Evolutionary conservation across 2,329 filamentous ascomycete genomes (phyloP), one percentile per base, ranked within the genome.

Genomic region (Cercospora citrullina): DNA sequence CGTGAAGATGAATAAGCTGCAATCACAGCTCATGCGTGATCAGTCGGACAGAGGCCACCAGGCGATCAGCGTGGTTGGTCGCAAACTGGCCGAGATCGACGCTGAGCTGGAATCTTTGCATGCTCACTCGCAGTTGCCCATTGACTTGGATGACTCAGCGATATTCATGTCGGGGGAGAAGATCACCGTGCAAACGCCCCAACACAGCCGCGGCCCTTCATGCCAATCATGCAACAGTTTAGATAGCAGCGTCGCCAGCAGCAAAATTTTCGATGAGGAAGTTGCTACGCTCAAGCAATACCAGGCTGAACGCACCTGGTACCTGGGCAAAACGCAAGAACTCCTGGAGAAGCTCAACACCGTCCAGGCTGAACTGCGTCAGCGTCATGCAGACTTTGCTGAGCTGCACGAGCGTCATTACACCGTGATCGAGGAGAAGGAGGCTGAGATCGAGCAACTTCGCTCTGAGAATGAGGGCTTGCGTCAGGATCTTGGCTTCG

Each of bases 381-480:
- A 74, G 33, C 76, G 78, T 39, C 75, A 77, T 60, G 72, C 73
- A 9, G 78, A 80, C 64, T 72, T 77, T 57, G 71, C 75, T 57
- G 66, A 77, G 39, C 65, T 78, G 30, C 75, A 79, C 66, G 75
- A 78, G 26, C 63, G 71, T 16, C 73, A 76, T 55, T 69, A 72
- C 16, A 66, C 67, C 28, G 71, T 76, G 30, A 72, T 78, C 14
- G 76, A 78, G 53, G 74, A 77, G 18, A 70, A 74, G 55, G 74
- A 78, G 53, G 69, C 68, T 51, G 75, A 78, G 63, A 71, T 76
- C 16, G 70, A 78, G 58, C 68, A 69, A 14, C 69, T 81, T 8
- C 74, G 76, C 30, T 74, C 77, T 10, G 78, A 80, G 69, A 81
- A 80, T 63, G 78, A 80, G 60, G 72, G 72, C 10, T 70, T 81